Evolutionary conservation across 139 green algal genomes (phyloP).

Genomic region (Chlorella ohadii): DNA sequence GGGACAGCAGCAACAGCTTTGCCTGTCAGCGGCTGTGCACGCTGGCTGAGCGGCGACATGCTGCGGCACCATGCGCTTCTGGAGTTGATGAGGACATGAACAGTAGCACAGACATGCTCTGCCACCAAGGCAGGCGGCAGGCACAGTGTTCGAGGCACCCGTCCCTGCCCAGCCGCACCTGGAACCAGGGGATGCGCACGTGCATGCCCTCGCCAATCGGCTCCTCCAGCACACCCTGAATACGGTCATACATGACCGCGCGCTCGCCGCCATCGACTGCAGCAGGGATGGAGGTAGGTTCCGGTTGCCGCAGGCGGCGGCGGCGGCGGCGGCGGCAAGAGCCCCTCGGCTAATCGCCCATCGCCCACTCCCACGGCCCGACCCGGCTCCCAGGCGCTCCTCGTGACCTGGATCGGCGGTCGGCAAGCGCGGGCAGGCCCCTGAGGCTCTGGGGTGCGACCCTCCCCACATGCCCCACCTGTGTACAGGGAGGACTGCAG

Average conservation of each 20-base stretch:
- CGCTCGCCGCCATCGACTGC: constrained; percentile 97
- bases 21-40: too few species aligned
- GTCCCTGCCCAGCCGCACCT: too few species aligned
- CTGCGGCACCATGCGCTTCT: too few species aligned
- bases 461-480: constrained; percentile 52
- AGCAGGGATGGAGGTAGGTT: not conserved
- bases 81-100: too few species aligned
- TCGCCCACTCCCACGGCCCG: too few species aligned
- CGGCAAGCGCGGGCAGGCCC: not conserved
- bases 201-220: constrained; percentile 94
- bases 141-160: too few species aligned
- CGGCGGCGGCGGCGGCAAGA: not conserved
- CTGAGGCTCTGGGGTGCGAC: not conserved
- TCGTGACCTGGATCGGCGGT: not conserved
- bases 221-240: constrained; percentile 87
- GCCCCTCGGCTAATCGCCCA: too few species aligned
- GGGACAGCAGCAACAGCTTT: too few species aligned
- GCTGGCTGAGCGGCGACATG: too few species aligned
- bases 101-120: too few species aligned
- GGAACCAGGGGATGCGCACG: constrained; percentile 88
- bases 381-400: too few species aligned
- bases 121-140: too few species aligned
- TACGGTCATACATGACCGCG: constrained; percentile 98
- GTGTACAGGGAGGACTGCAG: constrained; percentile 89
- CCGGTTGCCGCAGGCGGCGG: not conserved